Conservation (phyloP, 768 basidiomycete species). For the Auricularia sp. region DNA sequence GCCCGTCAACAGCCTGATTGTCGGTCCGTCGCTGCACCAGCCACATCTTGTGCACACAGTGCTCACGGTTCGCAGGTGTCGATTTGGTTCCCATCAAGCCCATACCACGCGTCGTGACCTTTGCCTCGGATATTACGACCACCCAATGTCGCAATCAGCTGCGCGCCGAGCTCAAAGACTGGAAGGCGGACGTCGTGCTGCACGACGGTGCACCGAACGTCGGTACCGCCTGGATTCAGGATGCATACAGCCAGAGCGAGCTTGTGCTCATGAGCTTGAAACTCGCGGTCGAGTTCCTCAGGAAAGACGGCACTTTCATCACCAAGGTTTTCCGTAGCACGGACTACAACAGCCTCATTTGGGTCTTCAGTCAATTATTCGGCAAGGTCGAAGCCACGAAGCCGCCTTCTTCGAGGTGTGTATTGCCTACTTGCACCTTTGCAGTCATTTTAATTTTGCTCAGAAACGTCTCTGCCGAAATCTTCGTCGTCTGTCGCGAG, state of each 20-base stretch:
- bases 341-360: slow-evolving; percentile 97
- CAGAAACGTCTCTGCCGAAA: slow-evolving; percentile 98
- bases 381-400: slow-evolving; percentile 97
- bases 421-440: slow-evolving; percentile 7
- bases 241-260: slow-evolving; percentile 95
- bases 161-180: slow-evolving; percentile 85
- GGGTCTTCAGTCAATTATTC: slow-evolving; percentile 97
- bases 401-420: slow-evolving; percentile 89
- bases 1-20: slow-evolving; percentile 84
- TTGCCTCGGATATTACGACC: slow-evolving; percentile 91
- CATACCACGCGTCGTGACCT: slow-evolving; percentile 85
- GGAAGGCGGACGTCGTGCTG: slow-evolving; percentile 97
- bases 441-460: background rate
- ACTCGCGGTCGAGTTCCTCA: slow-evolving; percentile 88
- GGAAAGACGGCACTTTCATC: slow-evolving; percentile 89
- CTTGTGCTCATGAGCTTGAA: slow-evolving; percentile 92
- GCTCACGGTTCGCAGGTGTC: slow-evolving; percentile 48
- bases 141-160: slow-evolving; percentile 80
- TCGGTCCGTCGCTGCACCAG: slow-evolving; percentile 45
- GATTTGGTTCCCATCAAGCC: slow-evolving; percentile 95
- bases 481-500: slow-evolving; percentile 95
- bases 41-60: slow-evolving; percentile 5
- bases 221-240: slow-evolving; percentile 98
- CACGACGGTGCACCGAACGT: slow-evolving; percentile 99
- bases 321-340: slow-evolving; percentile 98